Evolutionary conservation across 2,329 filamentous ascomycete genomes (phyloP).

Genomic region (Microsporum canis): DNA sequence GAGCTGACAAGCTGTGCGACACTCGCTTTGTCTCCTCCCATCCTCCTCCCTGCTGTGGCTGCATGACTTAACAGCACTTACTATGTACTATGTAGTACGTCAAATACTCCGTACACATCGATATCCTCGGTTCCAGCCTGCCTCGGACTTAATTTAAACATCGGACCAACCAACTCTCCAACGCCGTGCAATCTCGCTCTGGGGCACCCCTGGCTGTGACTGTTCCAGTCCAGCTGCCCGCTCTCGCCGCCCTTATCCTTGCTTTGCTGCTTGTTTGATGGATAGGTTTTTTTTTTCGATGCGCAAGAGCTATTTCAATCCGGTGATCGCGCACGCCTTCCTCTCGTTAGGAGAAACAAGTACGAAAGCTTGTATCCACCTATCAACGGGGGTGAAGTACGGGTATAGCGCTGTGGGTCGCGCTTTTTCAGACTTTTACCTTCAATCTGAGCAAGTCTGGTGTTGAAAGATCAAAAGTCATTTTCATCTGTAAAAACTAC

Average conservation of each 20-base stretch:
- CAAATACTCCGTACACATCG: neutral
- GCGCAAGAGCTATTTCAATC: neutral
- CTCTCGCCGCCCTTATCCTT: neutral
- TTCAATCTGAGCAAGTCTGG: neutral
- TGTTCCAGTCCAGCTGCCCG: neutral
- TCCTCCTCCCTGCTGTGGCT: neutral
- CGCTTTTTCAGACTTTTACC: constrained; percentile 1
- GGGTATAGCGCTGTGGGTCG: neutral
- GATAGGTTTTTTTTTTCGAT: neutral
- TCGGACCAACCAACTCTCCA: neutral
- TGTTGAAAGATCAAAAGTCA: constrained; percentile 3
- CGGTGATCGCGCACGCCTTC: constrained; percentile 3
- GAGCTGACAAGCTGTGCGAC: neutral
- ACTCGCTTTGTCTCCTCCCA: neutral
- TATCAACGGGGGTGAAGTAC: neutral
- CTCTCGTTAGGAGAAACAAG: neutral
- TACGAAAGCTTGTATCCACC: constrained; percentile 3
- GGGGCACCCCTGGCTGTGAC: neutral
- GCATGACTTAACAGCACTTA: neutral
- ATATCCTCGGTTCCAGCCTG: neutral
- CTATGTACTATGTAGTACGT: neutral
- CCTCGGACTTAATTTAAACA: neutral
- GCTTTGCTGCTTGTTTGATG: neutral
- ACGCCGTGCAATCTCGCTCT: neutral
- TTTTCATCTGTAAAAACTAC: neutral